These are phyloP conservation scores for Dissophora ornata DNA, from an alignment of 192 early-diverging fungal species.

Conservation along the genomic window DNA sequence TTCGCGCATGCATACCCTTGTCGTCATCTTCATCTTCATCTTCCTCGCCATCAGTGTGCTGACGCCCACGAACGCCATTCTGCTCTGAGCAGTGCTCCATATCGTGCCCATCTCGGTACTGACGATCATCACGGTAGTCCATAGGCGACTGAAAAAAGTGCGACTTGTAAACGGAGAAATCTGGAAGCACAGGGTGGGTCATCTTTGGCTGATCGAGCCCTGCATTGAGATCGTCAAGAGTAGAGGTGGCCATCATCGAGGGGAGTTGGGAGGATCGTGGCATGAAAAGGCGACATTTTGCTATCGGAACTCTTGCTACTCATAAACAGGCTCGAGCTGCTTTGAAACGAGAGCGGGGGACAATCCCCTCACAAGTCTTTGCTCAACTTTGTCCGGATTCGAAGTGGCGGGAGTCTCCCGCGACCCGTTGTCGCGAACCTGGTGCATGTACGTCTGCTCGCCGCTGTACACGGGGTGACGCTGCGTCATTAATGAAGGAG, in stretches of 20 bases:
- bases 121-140: constrained; percentile 6
- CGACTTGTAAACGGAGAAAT: too few species aligned
- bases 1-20: constrained; percentile 3
- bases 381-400: constrained; percentile 44
- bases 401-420: constrained; percentile 9
- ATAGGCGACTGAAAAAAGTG: constrained; percentile 11
- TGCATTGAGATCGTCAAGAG: neutral
- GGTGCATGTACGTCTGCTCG: neutral
- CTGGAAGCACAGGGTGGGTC: neutral
- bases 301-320: constrained; percentile 16
- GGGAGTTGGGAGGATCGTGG: constrained; percentile 21
- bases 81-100: constrained; percentile 55
- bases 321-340: constrained; percentile 17
- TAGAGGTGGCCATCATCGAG: neutral
- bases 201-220: constrained; percentile 2
- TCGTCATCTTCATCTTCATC: constrained; percentile 48
- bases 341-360: constrained; percentile 28
- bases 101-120: constrained; percentile 37
- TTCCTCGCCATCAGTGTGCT: constrained; percentile 37
- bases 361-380: too few species aligned
- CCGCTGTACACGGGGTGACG: neutral
- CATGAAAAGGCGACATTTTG: constrained; percentile 27
- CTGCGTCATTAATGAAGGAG: constrained; percentile 2
- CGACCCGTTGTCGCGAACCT: neutral
- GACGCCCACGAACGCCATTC: constrained; percentile 41